Conservation (phyloP, 139 green algal genomes). For the Micromonas commoda region DNA sequence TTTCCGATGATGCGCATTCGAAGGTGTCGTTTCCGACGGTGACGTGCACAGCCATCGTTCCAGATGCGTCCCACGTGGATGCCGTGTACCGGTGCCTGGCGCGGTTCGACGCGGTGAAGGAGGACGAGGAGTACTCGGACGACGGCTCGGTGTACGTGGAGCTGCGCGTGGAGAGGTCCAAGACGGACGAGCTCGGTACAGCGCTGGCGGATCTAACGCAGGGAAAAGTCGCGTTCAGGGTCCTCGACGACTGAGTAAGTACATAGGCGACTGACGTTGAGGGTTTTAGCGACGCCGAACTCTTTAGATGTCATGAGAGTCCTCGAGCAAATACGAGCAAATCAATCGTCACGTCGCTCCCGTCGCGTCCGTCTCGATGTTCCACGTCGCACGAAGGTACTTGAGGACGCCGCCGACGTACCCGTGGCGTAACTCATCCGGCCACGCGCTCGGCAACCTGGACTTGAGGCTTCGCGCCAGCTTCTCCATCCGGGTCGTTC, state of each 20-base stretch:
- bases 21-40: not conserved
- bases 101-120: not conserved
- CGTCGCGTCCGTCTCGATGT: not conserved
- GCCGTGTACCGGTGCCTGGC: not conserved
- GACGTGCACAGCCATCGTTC: not conserved
- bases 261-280: too few species aligned
- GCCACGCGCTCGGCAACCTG: not conserved
- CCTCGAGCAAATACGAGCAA: too few species aligned
- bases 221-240: not conserved
- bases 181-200: not conserved
- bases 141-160: not conserved
- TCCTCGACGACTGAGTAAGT: not conserved
- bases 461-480: constrained; percentile 17
- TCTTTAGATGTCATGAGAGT: too few species aligned
- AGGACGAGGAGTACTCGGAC: not conserved
- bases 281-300: too few species aligned
- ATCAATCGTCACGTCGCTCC: too few species aligned
- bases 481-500: constrained; percentile 35
- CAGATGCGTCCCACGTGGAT: too few species aligned
- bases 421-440: not conserved
- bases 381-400: not conserved
- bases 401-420: constrained; percentile 3
- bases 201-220: not conserved
- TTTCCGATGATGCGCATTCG: not conserved
- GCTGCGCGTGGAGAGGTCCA: not conserved